Evolutionary conservation across 129 eudicot species (phyloP).

Genomic region (Heracleum sosnowskyi): DNA sequence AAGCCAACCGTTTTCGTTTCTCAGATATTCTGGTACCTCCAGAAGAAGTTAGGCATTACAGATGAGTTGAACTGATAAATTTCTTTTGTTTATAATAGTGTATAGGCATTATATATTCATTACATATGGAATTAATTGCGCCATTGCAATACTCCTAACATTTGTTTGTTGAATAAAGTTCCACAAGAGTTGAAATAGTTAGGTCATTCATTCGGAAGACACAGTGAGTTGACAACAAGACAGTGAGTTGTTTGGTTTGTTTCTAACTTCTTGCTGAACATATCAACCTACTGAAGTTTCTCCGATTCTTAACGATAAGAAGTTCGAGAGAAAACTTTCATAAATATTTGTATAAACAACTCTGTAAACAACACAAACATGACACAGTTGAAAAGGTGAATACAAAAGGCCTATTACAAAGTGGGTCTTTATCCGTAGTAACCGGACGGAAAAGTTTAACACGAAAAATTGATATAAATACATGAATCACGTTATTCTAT

Average conservation of each 20-base stretch:
- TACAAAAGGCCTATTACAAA: no score
- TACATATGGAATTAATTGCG: not conserved
- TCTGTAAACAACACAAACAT: no score
- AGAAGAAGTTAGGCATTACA: constrained; percentile 47
- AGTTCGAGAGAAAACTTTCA: no score
- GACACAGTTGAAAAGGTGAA: no score
- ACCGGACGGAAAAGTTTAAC: no score
- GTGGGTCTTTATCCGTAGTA: no score
- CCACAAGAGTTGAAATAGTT: not conserved
- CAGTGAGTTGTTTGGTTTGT: not conserved
- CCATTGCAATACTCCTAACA: not conserved
- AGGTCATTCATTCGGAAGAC: not conserved
- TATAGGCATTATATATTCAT: constrained; percentile 1
- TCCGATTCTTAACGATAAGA: no score
- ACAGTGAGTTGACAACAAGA: not conserved
- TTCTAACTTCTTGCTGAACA: no score
- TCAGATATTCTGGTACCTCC: constrained; percentile 71
- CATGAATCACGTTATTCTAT: no score
- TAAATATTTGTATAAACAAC: no score
- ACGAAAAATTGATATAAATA: no score
- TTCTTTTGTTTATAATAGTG: not conserved
- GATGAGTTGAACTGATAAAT: constrained; percentile 13
- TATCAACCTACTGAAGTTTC: no score
- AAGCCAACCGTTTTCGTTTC: constrained; percentile 46
- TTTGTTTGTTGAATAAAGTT: constrained; percentile 7